Conservation (phyloP, 2,329 filamentous ascomycete species). For the Botrytis deweyae region DNA sequence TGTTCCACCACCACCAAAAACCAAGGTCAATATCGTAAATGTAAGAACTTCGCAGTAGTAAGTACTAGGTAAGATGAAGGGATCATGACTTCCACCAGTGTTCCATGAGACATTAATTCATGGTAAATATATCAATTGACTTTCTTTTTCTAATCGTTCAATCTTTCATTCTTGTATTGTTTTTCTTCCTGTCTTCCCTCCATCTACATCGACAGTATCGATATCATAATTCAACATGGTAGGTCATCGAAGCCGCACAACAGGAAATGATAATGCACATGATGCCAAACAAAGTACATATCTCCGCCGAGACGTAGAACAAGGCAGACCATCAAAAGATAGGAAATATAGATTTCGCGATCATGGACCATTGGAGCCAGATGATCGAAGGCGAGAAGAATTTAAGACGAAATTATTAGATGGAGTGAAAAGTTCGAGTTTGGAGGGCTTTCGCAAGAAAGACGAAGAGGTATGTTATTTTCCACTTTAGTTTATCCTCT, state of each 20-base stretch:
- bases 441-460: conserved; percentile 29
- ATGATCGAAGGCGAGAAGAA: conserved; percentile 31
- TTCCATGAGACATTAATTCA: neutral
- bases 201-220: neutral
- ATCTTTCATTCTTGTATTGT: neutral
- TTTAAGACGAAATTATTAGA: conserved; percentile 31
- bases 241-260: conserved; percentile 6
- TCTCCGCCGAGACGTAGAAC: conserved; percentile 18
- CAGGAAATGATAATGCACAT: neutral
- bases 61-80: neutral
- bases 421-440: conserved; percentile 24
- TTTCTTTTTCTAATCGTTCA: neutral
- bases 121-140: neutral
- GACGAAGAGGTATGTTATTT: conserved; percentile 27
- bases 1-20: conserved; percentile 11
- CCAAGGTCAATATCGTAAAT: neutral
- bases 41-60: neutral
- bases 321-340: conserved; percentile 25
- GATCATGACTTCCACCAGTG: neutral
- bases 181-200: neutral
- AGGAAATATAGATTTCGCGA: conserved; percentile 32
- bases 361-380: conserved; percentile 26
- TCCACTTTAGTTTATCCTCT: neutral
- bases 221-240: conserved; percentile 4
- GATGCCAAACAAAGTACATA: conserved; percentile 6